Evolutionary conservation across 140 eudicot species (phyloP).

Genomic region (Flaveria floridana): DNA sequence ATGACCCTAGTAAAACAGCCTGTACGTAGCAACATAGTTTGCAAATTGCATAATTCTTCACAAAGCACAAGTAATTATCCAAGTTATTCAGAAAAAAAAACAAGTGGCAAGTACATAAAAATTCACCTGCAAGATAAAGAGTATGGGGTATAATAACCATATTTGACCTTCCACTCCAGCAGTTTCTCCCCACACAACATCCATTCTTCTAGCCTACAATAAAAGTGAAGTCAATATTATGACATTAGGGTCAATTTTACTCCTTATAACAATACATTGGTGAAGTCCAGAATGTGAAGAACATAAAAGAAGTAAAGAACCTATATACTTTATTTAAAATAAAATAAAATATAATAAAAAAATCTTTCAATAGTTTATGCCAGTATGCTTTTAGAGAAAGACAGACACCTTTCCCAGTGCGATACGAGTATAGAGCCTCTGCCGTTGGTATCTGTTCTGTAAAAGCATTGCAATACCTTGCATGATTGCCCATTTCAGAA

Average conservation of each 20-base stretch:
- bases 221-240: neutral
- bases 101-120: neutral
- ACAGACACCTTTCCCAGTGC: conserved; percentile 78
- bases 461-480: conserved; percentile 93
- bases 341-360: neutral
- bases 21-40: neutral
- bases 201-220: conserved; percentile 81
- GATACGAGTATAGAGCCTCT: conserved; percentile 83
- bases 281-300: neutral
- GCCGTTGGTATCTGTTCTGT: conserved; percentile 84
- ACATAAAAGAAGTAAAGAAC: neutral
- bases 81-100: neutral
- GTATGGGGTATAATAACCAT: conserved; percentile 63
- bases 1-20: neutral
- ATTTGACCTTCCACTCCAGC: conserved; percentile 90
- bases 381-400: neutral
- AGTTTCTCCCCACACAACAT: conserved; percentile 95
- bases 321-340: neutral
- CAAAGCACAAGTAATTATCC: neutral
- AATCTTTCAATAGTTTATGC: neutral
- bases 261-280: neutral
- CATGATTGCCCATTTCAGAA: conserved; percentile 85
- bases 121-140: conserved; percentile 74
- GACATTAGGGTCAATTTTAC: neutral
- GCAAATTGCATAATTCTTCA: neutral